Evolutionary conservation across 768 basidiomycete species (phyloP), one percentile per base, ranked within the genome.

Genomic region (Tulasnella sp.): DNA sequence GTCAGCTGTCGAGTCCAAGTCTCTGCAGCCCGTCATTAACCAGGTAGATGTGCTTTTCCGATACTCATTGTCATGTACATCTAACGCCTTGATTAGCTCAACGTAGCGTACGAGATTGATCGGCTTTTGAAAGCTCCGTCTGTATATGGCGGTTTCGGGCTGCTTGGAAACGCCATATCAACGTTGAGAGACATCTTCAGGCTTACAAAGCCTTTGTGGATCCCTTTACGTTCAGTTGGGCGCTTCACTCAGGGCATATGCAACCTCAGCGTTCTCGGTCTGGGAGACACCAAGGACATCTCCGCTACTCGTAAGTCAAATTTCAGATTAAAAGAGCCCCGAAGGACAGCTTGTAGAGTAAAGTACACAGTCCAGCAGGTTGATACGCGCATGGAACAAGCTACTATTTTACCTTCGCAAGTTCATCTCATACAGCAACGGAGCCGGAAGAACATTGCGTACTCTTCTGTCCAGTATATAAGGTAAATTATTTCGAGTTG

Each of bases 311-410:
- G 86, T 86, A 54, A 77, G 45, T 72, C 49, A 73, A 40, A 67
- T 71, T 29, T 54, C 69, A 29, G 34, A 73, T 71, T 72, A 37
- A 31, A 72, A n/a, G 22, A 4, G 39, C 15, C 39, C 34, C 64
- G 19, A 12, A 4, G 36, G 1, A 7, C 42, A 29, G 8, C 54
- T 58, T 25, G 25, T 29, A 22, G 54, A 4, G n/a, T 29, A 12
- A 29, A 58, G 11, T n/a, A 39, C 39, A 14, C 68, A 91, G 91
- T 88, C 6, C 87, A 89, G 76, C 91, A 93, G 80, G 80, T 89
- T 3, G 87, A 89, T 80, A 85, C 88, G 4, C 86, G 91, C 38
- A 82, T 86, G 2, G 85, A 86, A 72, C 89, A 90, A 81, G 82
- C 80, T 80, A 38, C 78, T 87, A 91, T 92, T 78, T 64, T 86